Evolutionary conservation across 1,284 basidiomycete species (phyloP).

Genomic region (Chalciporus sp.): DNA sequence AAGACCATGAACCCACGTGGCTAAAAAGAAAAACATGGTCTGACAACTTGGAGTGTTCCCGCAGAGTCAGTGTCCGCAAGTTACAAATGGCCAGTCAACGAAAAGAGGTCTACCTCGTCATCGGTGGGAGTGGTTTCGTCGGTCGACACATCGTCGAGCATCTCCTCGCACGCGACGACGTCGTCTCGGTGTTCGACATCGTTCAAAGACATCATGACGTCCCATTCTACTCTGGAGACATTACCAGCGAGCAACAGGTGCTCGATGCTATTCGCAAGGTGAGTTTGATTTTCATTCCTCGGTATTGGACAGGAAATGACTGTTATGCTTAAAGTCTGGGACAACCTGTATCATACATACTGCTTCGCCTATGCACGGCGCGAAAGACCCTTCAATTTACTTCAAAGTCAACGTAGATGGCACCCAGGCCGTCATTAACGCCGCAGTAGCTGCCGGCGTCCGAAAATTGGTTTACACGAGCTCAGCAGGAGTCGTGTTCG

Average conservation of each 20-base stretch:
- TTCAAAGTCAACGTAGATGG: conserved; percentile 95
- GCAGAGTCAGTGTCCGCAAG: conserved; percentile 16
- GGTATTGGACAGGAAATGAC: background rate
- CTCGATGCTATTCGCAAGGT: conserved; percentile 76
- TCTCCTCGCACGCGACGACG: conserved; percentile 77
- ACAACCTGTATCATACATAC: conserved; percentile 94
- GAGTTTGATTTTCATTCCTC: conserved; percentile 23
- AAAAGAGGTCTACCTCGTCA: conserved; percentile 74
- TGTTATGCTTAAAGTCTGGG: conserved; percentile 53
- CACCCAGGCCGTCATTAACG: conserved; percentile 84
- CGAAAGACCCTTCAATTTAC: conserved; percentile 76
- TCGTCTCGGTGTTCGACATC: conserved; percentile 85
- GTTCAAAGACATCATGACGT: conserved; percentile 88
- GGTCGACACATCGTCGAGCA: conserved; percentile 89
- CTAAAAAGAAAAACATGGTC: background rate
- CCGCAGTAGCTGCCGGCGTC: conserved; percentile 73
- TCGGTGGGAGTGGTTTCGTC: conserved; percentile 92
- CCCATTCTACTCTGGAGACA: conserved; percentile 85
- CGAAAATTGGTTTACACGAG: conserved; percentile 94
- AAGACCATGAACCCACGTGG: conserved; percentile 2
- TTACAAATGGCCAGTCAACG: conserved; percentile 30
- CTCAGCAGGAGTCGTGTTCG: conserved; percentile 92
- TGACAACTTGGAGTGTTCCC: conserved; percentile 2
- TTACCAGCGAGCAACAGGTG: conserved; percentile 76
- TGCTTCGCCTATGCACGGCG: conserved; percentile 84